A percentile compares a stretch with the other conserved stretches of the same genome.
Evolutionary conservation across 176 grass and related monocot genomes (phyloP).

Genomic region (Oryza meyeriana): DNA sequence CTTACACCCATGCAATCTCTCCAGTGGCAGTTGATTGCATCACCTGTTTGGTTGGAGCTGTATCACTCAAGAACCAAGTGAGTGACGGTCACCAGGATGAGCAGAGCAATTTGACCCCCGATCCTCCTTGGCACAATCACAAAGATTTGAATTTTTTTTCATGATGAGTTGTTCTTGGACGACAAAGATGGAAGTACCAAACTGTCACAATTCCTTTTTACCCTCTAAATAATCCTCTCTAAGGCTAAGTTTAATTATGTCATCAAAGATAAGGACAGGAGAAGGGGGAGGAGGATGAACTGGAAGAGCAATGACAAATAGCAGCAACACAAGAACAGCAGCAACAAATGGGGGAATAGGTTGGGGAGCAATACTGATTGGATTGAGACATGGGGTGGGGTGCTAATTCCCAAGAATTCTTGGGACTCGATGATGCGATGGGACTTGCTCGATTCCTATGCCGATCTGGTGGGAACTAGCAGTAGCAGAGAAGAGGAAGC

Average conservation of each 20-base stretch:
- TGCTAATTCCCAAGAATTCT: slow-evolving; percentile 49
- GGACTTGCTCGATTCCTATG: slow-evolving; percentile 39
- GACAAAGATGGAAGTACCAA: background rate
- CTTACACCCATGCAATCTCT: slow-evolving; percentile 28
- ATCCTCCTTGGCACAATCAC: slow-evolving; percentile 11
- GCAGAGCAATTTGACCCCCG: slow-evolving; percentile 12
- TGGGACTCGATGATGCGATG: slow-evolving; percentile 44
- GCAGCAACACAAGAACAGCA: slow-evolving; percentile 35
- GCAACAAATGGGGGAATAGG: background rate
- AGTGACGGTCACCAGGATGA: slow-evolving; percentile 10
- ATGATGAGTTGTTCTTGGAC: background rate
- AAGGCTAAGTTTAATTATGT: slow-evolving; percentile 41
- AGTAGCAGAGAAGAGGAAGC: slow-evolving; percentile 31
- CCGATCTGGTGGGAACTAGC: slow-evolving; percentile 52
- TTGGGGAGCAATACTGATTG: background rate
- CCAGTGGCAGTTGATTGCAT: slow-evolving; percentile 28
- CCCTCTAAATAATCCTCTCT: slow-evolving; percentile 46
- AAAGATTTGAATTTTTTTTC: background rate
- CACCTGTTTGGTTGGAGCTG: slow-evolving; percentile 10
- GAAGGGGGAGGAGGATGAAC: slow-evolving; percentile 8
- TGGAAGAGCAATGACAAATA: slow-evolving; percentile 35
- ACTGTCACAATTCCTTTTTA: slow-evolving; percentile 31
- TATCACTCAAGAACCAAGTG: slow-evolving; percentile 10
- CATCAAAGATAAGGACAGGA: slow-evolving; percentile 33
- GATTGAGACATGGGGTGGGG: background rate